These are phyloP conservation scores for Podaxis sp. DNA, from an alignment of 768 basidiomycete species.

Conservation along the genomic window DNA sequence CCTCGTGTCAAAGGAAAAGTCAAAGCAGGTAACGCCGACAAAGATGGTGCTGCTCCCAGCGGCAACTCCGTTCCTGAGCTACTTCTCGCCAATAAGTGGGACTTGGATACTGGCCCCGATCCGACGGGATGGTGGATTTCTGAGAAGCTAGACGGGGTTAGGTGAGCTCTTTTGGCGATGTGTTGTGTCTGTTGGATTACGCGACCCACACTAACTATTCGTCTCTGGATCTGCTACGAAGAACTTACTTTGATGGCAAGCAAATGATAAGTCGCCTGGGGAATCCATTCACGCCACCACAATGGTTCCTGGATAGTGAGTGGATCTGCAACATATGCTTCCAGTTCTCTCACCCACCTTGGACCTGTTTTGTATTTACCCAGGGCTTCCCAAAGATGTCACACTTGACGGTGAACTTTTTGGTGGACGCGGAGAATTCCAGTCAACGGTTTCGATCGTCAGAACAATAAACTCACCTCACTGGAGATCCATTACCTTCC, in stretches of 20 bases:
- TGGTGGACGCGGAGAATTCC: conserved; percentile 51
- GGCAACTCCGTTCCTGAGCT: conserved; percentile 39
- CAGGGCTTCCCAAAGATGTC: conserved; percentile 50
- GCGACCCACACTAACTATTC: not conserved
- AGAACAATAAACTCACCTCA: conserved; percentile 54
- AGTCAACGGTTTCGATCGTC: conserved; percentile 55
- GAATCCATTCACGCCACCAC: conserved; percentile 52
- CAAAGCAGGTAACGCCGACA: conserved; percentile 26
- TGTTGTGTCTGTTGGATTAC: not conserved
- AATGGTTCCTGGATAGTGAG: conserved; percentile 55
- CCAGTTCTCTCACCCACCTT: not conserved
- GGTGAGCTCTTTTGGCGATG: conserved; percentile 30
- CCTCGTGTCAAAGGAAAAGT: conserved; percentile 19
- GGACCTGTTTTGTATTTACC: not conserved
- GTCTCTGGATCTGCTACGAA: conserved; percentile 15
- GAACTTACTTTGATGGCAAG: conserved; percentile 52
- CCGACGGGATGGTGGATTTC: conserved; percentile 60
- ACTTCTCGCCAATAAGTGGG: conserved; percentile 55
- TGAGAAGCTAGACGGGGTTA: conserved; percentile 58
- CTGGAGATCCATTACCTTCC: conserved; percentile 52
- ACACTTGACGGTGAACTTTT: conserved; percentile 61
- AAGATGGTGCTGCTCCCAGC: conserved; percentile 19
- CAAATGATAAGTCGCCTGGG: conserved; percentile 52
- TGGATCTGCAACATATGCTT: conserved; percentile 3
- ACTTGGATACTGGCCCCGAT: conserved; percentile 47